A percentile compares a stretch with the other conserved stretches of the same genome.
Conservation (phyloP, 306 rosid species). For the Cicer cuneatum region DNA sequence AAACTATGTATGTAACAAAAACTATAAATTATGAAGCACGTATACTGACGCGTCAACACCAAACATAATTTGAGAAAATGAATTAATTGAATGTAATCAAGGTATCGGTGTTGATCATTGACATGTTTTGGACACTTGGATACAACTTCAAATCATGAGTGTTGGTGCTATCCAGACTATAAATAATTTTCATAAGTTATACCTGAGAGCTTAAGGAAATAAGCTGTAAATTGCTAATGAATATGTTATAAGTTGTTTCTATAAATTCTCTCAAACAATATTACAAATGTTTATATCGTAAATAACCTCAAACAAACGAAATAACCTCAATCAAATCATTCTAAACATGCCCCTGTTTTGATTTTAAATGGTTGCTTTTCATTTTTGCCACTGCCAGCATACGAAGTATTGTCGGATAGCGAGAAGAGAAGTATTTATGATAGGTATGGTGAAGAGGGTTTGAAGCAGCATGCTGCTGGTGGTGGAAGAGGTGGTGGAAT, state of each 20-base stretch:
- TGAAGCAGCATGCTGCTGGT: slow-evolving; percentile 95
- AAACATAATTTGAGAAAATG: too few relatives aligned
- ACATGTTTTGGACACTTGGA: too few relatives aligned
- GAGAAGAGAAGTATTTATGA: slow-evolving; percentile 90
- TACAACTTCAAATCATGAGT: too few relatives aligned
- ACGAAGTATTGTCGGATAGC: slow-evolving; percentile 84
- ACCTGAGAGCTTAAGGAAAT: background rate
- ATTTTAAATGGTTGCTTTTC: slow-evolving; percentile 33
- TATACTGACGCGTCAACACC: too few relatives aligned
- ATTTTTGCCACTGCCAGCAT: slow-evolving; percentile 55
- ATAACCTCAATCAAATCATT: background rate
- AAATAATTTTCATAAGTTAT: background rate
- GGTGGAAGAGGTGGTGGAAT: slow-evolving; percentile 93
- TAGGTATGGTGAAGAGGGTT: slow-evolving; percentile 90
- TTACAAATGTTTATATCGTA: background rate
- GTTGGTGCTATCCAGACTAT: too few relatives aligned
- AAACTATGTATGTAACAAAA: too few relatives aligned
- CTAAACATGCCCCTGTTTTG: background rate
- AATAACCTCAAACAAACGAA: background rate
- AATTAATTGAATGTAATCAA: too few relatives aligned
- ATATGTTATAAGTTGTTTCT: background rate
- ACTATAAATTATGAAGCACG: too few relatives aligned
- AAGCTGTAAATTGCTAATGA: background rate
- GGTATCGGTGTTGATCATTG: too few relatives aligned
- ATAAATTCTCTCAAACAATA: background rate